Evolutionary conservation across 108 stramenopile genomes (phyloP).

Genomic region (Parmales sp.): DNA sequence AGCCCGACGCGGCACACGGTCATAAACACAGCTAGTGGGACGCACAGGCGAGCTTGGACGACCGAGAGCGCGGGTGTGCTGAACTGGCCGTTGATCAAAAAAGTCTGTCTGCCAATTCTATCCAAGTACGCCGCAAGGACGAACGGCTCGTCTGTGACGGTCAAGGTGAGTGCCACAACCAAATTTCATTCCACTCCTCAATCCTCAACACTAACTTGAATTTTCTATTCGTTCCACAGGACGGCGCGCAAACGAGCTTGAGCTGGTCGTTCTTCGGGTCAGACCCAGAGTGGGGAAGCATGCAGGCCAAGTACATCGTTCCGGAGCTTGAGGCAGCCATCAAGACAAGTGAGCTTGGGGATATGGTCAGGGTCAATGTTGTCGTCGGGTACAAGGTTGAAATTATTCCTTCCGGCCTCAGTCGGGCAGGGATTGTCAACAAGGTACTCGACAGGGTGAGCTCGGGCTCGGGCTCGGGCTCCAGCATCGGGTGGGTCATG

Average conservation of each 20-base stretch:
- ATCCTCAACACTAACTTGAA: neutral
- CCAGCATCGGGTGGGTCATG: slow-evolving; percentile 71
- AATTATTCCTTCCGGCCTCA: slow-evolving; percentile 64
- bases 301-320: slow-evolving; percentile 84
- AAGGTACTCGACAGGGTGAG: slow-evolving; percentile 61
- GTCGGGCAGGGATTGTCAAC: slow-evolving; percentile 78
- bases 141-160: slow-evolving; percentile 79
- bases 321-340: slow-evolving; percentile 72
- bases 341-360: slow-evolving; percentile 69
- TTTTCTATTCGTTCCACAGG: slow-evolving; percentile 30
- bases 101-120: slow-evolving; percentile 73
- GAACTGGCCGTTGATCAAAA: slow-evolving; percentile 23
- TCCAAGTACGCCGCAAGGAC: slow-evolving; percentile 85
- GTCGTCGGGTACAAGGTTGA: slow-evolving; percentile 79
- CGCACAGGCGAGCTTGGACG: neutral
- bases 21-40: neutral
- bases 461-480: slow-evolving; percentile 23
- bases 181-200: neutral
- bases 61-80: slow-evolving; percentile 20
- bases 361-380: slow-evolving; percentile 85
- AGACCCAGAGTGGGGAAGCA: slow-evolving; percentile 97
- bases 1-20: neutral
- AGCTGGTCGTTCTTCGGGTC: slow-evolving; percentile 96
- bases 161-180: slow-evolving; percentile 29
- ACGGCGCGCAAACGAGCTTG: slow-evolving; percentile 46